These are phyloP conservation scores for Eragrostis curvula DNA, from an alignment of 176 grass and related monocot genomes.

Conservation along the genomic window DNA sequence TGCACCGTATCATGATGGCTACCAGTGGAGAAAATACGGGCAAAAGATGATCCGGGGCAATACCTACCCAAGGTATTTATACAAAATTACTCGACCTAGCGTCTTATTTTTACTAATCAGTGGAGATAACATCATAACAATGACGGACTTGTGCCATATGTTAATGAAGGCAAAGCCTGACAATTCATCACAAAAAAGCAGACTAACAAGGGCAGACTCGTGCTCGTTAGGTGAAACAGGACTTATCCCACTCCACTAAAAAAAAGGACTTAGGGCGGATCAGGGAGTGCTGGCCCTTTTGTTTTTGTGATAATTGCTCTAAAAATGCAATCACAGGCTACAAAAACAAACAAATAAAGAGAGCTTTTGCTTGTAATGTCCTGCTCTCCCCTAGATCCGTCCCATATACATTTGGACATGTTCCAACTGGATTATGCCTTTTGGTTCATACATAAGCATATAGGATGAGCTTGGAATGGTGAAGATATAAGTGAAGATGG, in stretches of 20 bases:
- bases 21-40: slow-evolving; percentile 64
- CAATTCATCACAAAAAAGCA: not conserved
- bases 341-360: no score
- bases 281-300: no score
- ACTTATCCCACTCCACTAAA: not conserved
- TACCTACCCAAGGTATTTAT: slow-evolving; percentile 51
- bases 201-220: no score
- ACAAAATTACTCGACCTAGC: not conserved
- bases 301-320: no score
- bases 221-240: not conserved
- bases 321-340: no score
- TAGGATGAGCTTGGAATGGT: not conserved
- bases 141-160: not conserved
- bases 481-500: not conserved
- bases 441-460: not conserved
- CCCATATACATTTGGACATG: not conserved
- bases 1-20: slow-evolving; percentile 63
- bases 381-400: no score
- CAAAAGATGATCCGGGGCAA: slow-evolving; percentile 58
- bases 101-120: not conserved
- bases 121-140: not conserved
- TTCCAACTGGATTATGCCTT: not conserved
- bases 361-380: no score
- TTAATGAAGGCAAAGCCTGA: not conserved
- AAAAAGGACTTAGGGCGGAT: no score